Base-by-base conservation (phyloP, 1,139 yeast species). In the Candida dubliniensis region DNA sequence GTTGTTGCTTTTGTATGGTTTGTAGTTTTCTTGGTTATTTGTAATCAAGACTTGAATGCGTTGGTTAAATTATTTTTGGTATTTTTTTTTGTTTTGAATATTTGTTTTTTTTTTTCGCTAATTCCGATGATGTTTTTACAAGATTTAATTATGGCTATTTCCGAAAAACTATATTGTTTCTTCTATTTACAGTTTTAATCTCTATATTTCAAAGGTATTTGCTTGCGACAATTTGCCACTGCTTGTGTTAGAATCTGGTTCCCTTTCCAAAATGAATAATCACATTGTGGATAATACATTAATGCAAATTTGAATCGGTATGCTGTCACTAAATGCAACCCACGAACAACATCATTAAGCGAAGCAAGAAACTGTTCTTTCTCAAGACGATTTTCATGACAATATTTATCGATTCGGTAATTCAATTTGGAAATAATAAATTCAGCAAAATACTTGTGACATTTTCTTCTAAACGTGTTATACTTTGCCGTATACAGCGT, bases 261-360 rank as follows among this genome's bases (percentile, higher is more conserved):
- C 2, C 31, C 30, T 32, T 27, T 38, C 31, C 30, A 14, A 5
- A 25, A 1, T 2, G 32, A 15, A 31, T 32, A 18, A 18, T 12
- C 25, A 26, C 31, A 13, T 1, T 12, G 1, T 12, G 25, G 33
- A 31, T 36, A 32, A 30, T 36, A 41, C 26, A 27, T 36, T 8
- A 44, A 42, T n/a, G 45, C 45, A 35, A 43, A 44, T 12, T 42
- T 33, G 9, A 42, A 40, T 23, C 32, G 39, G 14, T 12, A 30
- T 11, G 32, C 32, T 8, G 8, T 8, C 3, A 30, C 32, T 8
- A 30, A 30, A 11, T 8, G 14, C 7, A 30, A 11, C 3, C 14
- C 14, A 11, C n/a, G 14, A 11, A 30, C n/a, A n/a, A n/a, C 32
- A 30, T 12, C 13, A 3, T 30, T 10, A n/a, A 30, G 14, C n/a